A percentile compares a stretch with the other conserved stretches of the same genome.
Evolutionary conservation across 257 asterid species (phyloP).

Genomic region (Nicotiana benthamiana): DNA sequence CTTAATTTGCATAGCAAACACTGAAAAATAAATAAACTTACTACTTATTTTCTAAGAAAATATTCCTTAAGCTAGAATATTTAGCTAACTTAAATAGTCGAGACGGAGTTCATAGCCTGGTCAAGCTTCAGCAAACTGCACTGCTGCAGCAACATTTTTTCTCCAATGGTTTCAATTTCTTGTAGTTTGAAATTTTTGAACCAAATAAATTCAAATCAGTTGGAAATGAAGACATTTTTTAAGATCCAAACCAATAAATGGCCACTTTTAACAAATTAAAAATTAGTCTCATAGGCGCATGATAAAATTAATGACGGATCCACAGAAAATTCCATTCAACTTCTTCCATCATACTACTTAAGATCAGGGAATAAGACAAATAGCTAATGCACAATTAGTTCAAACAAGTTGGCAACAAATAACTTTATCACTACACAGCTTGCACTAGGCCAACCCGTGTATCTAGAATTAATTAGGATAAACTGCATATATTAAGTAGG

Average conservation of each 20-base stretch:
- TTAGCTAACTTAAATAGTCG: not conserved
- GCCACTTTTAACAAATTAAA: not conserved
- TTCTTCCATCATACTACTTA: not conserved
- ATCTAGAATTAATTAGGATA: not conserved
- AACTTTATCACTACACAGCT: not conserved
- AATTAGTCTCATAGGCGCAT: not conserved
- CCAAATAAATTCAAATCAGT: no score
- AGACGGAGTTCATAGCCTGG: not conserved
- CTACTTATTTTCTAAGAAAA: no score
- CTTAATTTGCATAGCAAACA: no score
- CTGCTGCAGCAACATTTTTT: no score
- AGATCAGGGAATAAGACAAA: not conserved
- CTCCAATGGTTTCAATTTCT: no score
- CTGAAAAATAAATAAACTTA: no score
- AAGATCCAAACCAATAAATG: not conserved
- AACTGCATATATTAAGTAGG: not conserved
- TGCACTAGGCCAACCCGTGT: not conserved
- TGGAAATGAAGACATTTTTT: no score
- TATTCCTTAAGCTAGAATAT: no score
- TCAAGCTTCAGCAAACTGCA: not conserved
- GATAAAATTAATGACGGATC: not conserved
- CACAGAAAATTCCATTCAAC: not conserved
- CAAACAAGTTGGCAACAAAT: not conserved
- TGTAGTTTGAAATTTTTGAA: no score
- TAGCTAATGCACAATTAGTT: not conserved